Percentiles rank a stretch among this genome's conserved stretches.
These are phyloP conservation scores for Flaveria brownii DNA, from an alignment of 129 eudicot genomes.

Conservation along the genomic window DNA sequence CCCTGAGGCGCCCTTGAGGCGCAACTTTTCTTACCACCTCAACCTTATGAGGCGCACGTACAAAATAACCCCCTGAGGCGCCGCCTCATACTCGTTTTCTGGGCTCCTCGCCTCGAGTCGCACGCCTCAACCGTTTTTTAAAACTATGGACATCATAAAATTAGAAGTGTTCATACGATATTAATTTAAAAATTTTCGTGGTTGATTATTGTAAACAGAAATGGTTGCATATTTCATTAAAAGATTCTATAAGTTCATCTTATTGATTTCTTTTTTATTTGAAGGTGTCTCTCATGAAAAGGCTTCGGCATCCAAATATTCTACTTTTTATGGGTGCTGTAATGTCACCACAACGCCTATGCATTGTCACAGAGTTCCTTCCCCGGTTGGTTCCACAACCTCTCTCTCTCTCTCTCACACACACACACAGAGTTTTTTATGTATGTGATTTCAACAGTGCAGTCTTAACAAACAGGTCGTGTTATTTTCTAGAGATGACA, in stretches of 20 bases:
- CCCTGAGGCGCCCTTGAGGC: too few species aligned
- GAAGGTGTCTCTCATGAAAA: conserved; percentile 95
- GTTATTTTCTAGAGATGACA: not conserved
- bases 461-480: not conserved
- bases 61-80: too few species aligned
- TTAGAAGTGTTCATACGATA: not conserved
- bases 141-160: too few species aligned
- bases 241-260: conserved; percentile 8
- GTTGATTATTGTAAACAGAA: not conserved
- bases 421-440: not conserved
- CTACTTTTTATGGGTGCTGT: conserved; percentile 98
- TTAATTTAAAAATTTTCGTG: not conserved
- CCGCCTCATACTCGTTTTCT: too few species aligned
- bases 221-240: conserved; percentile 14
- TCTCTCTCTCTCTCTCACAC: not conserved
- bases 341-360: conserved; percentile 86
- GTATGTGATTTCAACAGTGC: not conserved
- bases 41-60: too few species aligned
- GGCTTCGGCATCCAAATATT: conserved; percentile 94
- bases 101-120: too few species aligned
- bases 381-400: conserved; percentile 65
- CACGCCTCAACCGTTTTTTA: too few species aligned
- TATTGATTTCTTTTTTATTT: conserved; percentile 9
- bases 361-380: conserved; percentile 98
- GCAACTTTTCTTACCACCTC: too few species aligned